A percentile compares a stretch with the other conserved stretches of the same genome.
These are phyloP conservation scores for Sporisorium iseilematis-ciliati DNA, from an alignment of 1,284 basidiomycete species.

Conservation along the genomic window DNA sequence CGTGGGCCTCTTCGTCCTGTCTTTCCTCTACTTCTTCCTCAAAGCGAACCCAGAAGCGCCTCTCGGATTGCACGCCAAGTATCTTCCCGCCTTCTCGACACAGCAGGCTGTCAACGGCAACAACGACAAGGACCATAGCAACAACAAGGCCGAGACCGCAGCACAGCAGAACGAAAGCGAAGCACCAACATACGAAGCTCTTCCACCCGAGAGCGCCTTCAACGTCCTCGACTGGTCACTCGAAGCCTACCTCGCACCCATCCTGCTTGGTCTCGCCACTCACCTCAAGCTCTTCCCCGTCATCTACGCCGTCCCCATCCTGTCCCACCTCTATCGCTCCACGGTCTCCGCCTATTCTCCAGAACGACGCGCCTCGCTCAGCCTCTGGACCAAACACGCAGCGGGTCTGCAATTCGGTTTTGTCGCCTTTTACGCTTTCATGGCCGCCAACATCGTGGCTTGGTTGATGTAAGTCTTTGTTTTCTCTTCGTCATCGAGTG, in stretches of 20 bases:
- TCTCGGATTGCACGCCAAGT: slow-evolving; percentile 22
- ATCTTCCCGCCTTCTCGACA: slow-evolving; percentile 19
- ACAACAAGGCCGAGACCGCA: background rate
- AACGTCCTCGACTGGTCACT: slow-evolving; percentile 51
- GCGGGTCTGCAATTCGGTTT: slow-evolving; percentile 78
- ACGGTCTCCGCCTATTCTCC: slow-evolving; percentile 41
- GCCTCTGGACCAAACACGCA: slow-evolving; percentile 37
- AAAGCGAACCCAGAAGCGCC: slow-evolving; percentile 58
- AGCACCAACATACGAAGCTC: slow-evolving; percentile 21
- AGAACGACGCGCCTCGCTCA: slow-evolving; percentile 20
- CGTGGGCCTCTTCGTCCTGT: slow-evolving; percentile 83
- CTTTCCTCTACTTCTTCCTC: slow-evolving; percentile 73
- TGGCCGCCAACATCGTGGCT: slow-evolving; percentile 75
- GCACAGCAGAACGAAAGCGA: background rate
- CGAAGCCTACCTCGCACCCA: slow-evolving; percentile 52
- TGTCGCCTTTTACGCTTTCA: slow-evolving; percentile 79
- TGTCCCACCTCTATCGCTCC: slow-evolving; percentile 74
- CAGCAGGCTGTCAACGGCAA: background rate
- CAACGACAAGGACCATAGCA: background rate
- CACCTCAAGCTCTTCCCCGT: slow-evolving; percentile 78
- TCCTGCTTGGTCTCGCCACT: slow-evolving; percentile 59
- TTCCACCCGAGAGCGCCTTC: slow-evolving; percentile 48
- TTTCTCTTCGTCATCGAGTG: background rate
- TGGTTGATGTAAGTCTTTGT: slow-evolving; percentile 34
- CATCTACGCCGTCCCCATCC: slow-evolving; percentile 84